phyloP scores from a whole-genome alignment of 306 rosid genomes.

The Morella rubra region DNA sequence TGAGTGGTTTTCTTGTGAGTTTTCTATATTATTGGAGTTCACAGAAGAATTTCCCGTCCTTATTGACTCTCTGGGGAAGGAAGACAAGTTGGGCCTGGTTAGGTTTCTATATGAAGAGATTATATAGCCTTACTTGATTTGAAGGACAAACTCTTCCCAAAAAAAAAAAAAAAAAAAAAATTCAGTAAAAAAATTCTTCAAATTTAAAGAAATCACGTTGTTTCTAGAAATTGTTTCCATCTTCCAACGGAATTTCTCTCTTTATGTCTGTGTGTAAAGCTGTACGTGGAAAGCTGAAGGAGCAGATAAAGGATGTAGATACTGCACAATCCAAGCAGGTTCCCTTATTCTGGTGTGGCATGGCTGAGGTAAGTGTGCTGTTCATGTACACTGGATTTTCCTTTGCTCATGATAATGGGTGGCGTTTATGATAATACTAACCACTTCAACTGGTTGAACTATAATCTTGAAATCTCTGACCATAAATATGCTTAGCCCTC shows the following conservation, averaged over 20 bases:
- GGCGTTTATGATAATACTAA: not conserved
- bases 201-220: not conserved
- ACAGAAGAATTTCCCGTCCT: not conserved
- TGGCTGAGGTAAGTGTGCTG: constrained; percentile 83
- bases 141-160: not conserved
- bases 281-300: constrained; percentile 53
- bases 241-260: not conserved
- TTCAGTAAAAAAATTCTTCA: not conserved
- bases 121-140: not conserved
- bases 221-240: not conserved
- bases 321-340: constrained; percentile 74
- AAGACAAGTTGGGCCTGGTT: not conserved
- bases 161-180: too few relatives aligned
- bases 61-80: not conserved
- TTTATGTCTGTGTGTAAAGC: constrained; percentile 45
- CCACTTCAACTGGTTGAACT: not conserved
- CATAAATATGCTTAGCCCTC: not conserved
- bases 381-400: not conserved
- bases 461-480: not conserved
- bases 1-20: not conserved
- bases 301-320: constrained; percentile 67
- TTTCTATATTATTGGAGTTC: not conserved
- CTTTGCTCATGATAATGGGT: not conserved
- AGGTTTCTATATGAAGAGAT: not conserved
- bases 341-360: constrained; percentile 69